Conservation (phyloP, 2,329 filamentous ascomycete species). For the Trichoderma asperellum region DNA sequence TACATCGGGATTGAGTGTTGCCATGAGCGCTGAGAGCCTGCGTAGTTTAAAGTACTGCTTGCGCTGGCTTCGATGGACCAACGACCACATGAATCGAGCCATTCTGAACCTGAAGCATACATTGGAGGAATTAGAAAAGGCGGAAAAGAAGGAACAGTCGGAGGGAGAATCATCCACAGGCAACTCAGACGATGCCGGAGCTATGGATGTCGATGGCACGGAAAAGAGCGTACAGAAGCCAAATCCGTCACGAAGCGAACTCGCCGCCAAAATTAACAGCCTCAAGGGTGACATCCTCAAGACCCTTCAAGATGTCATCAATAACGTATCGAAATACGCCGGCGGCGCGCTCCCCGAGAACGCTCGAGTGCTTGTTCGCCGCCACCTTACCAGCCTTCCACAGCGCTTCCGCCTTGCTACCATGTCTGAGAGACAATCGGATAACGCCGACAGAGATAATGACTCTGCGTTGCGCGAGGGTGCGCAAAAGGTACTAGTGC, state of each 20-base stretch:
- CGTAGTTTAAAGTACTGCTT: conserved; percentile 84
- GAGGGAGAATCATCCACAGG: conserved; percentile 22
- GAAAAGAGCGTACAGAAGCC: conserved; percentile 32
- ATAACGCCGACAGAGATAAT: conserved; percentile 41
- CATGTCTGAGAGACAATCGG: conserved; percentile 44
- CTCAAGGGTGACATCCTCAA: conserved; percentile 74
- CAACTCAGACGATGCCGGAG: neutral
- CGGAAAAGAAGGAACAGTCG: conserved; percentile 25
- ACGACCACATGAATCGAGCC: conserved; percentile 75
- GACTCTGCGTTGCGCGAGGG: conserved; percentile 52
- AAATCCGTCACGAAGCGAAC: conserved; percentile 45
- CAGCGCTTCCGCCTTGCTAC: conserved; percentile 78
- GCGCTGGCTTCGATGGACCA: conserved; percentile 77
- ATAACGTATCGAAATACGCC: conserved; percentile 84
- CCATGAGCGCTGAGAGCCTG: conserved; percentile 87
- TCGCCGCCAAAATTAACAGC: conserved; percentile 66
- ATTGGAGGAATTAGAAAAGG: conserved; percentile 76
- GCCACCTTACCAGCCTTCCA: conserved; percentile 82
- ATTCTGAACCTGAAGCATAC: conserved; percentile 75
- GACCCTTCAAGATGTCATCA: conserved; percentile 78
- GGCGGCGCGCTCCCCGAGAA: conserved; percentile 92
- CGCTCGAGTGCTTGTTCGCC: conserved; percentile 78
- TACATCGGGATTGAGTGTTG: conserved; percentile 86
- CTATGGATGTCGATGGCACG: conserved; percentile 22
- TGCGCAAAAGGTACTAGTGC: conserved; percentile 78